Base-by-base conservation (phyloP, 306 rosid species). In the Ceratonia siliqua region DNA sequence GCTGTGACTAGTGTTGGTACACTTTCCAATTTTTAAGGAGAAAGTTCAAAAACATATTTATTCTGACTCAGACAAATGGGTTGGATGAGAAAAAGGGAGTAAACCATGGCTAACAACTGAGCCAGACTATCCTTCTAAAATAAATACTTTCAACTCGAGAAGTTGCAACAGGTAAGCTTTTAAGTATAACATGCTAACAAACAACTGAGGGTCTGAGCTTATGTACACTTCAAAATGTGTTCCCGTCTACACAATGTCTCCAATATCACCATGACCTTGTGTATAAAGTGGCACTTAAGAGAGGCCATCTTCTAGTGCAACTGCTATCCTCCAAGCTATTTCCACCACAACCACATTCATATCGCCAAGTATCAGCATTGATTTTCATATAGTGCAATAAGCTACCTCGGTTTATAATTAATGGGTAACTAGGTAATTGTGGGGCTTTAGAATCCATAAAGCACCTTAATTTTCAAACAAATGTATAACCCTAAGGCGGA, bases 261-360 rank as follows among this genome's bases (percentile, higher is more conserved):
- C 72, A 75, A n/a, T 56, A 69, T 50, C 48, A 38, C 48, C 56
- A 49, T 20, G 32, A 70, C 41, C 15, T 36, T 24, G 62, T 5
- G 50, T 17, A 42, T 45, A 68, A n/a, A 61, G 66, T 61, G 28
- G 72, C 70, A 70, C 27, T 25, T 5, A 62, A 62, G 79, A 28
- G 21, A 73, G 2, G 55, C 36, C 55, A 33, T 33, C 45, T 15
- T 65, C 70, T 28, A 56, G 36, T 18, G 27, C 35, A 73, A 21
- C 66, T 39, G 53, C 32, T 42, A 21, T 45, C 41, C 22, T 73
- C 50, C 66, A 18, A 20, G 49, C 10, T 24, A 69, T 30, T 50
- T 49, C 33, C 62, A 49, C 30, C 74, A 20, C 74, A 33, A 6
- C 20, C 48, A 32, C 61, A 33, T 27, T 42, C 57, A 42, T 27